Conservation (phyloP, 441 rosid species). For the Gossypium davidsonii region DNA sequence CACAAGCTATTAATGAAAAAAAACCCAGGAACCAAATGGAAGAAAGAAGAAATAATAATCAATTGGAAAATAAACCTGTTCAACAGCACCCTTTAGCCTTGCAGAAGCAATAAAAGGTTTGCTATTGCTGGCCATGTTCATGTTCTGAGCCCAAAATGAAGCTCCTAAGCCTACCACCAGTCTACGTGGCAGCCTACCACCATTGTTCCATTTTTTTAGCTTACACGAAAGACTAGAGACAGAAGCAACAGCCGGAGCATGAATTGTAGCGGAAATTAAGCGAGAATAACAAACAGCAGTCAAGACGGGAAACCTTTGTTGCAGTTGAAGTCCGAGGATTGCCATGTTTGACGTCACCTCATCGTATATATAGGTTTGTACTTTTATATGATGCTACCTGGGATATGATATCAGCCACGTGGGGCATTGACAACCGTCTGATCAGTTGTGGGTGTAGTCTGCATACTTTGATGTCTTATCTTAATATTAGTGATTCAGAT, state of each 20-base stretch:
- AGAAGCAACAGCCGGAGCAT: slow-evolving; percentile 7
- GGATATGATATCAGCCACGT: slow-evolving; percentile 6
- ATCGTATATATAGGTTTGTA: not conserved
- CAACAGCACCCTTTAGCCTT: slow-evolving; percentile 53
- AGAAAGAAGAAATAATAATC: not conserved
- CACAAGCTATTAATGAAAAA: not conserved
- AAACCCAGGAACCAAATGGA: slow-evolving; percentile 11
- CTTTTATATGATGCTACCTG: slow-evolving; percentile 14
- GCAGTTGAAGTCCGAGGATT: slow-evolving; percentile 21
- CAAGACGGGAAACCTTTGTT: slow-evolving; percentile 21
- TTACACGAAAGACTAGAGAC: slow-evolving; percentile 19
- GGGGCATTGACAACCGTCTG: slow-evolving; percentile 6
- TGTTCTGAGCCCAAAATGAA: slow-evolving; percentile 47
- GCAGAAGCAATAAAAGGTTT: slow-evolving; percentile 68
- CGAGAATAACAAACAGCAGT: slow-evolving; percentile 18
- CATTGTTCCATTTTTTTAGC: slow-evolving; percentile 20
- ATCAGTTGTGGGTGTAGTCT: not conserved
- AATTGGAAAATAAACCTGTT: slow-evolving; percentile 41
- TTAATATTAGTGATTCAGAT: not conserved
- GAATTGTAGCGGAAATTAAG: slow-evolving; percentile 6
- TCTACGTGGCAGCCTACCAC: slow-evolving; percentile 39
- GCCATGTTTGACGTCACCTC: slow-evolving; percentile 24
- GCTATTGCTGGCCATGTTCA: slow-evolving; percentile 40
- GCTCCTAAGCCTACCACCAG: slow-evolving; percentile 49
- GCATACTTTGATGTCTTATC: not conserved